Evolutionary conservation across 2,329 filamentous ascomycete species (phyloP), one percentile per base, ranked within the genome.

Genomic region (Endoconidiophora polonica): DNA sequence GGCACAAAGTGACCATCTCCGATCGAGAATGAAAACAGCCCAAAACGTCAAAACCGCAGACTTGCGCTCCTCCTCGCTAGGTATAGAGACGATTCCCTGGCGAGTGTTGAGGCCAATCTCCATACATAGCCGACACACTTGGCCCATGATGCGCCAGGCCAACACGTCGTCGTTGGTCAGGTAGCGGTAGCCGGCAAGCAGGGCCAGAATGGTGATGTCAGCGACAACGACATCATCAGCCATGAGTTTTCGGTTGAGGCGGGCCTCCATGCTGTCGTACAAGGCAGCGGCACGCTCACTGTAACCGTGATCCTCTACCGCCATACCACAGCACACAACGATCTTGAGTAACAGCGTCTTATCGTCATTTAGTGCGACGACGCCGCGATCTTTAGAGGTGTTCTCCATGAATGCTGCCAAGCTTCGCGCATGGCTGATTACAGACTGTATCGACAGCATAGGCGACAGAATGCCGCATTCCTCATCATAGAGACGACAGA

Each of bases 401-500:
- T 65, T 60, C 56, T 87, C 83, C 59, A 91, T 78, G 61, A 85
- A 91, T 0, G 75, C 70, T 50, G 80, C 81, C 1, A 94, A 67
- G 53, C 73, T 71, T 54, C 75, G 79, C 5, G 81, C 79, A 61
- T 94, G 83, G 4, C 70, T 68, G 37, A 84, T 78, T 38, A 93
- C 68, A 40, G 72, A 72, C 40, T 83, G 76, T 36, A 94, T 82
- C 56, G 85, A 76, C 44, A 94, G 63, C 3, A 94, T 76, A 0
- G 90, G 90, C 61, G 94, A 94, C 86, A 94, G 93, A 58, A 90
- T 76, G 41, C 86, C 86, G 58, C 93, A 81, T 61, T 95, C 88
- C 58, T 95, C 87, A 56, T 94, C 84, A 59, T 91, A 90, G 0
- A 93, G 69, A 12, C 76, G 72, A 56, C 85, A 86, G 12, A 95